Evolutionary conservation across 192 early-diverging fungal genomes (phyloP).

Genomic region (Podila horticola): DNA sequence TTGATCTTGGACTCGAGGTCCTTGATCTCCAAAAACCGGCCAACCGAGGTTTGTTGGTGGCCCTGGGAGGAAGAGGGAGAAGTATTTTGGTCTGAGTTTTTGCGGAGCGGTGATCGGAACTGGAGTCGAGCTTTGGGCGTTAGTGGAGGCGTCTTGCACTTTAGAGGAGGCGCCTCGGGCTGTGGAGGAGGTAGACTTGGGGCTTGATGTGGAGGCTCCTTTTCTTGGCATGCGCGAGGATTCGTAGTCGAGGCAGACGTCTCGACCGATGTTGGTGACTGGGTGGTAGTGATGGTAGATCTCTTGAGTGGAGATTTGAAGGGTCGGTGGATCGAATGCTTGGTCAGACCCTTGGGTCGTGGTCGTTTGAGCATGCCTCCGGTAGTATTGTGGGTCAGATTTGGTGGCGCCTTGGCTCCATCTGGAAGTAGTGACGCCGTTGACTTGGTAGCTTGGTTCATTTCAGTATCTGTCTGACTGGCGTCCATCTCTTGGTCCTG

Average conservation of each 20-base stretch:
- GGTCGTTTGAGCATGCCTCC: not conserved
- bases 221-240: not conserved
- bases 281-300: not conserved
- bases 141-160: not conserved
- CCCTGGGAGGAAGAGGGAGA: not conserved
- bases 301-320: not conserved
- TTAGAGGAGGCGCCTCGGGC: not conserved
- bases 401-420: not conserved
- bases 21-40: constrained; percentile 9
- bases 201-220: not conserved
- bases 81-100: not conserved
- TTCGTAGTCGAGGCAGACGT: not conserved
- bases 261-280: not conserved
- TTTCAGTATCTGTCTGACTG: too few species aligned
- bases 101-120: not conserved
- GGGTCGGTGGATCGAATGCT: constrained; percentile 3
- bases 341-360: not conserved
- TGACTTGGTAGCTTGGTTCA: too few species aligned
- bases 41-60: not conserved
- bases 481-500: too few species aligned
- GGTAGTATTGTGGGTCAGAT: not conserved
- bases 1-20: constrained; percentile 11
- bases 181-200: not conserved
- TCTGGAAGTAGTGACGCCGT: not conserved
- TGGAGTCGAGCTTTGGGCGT: not conserved